Conservation (phyloP, 768 basidiomycete genomes). For the Pisolithus albus region DNA sequence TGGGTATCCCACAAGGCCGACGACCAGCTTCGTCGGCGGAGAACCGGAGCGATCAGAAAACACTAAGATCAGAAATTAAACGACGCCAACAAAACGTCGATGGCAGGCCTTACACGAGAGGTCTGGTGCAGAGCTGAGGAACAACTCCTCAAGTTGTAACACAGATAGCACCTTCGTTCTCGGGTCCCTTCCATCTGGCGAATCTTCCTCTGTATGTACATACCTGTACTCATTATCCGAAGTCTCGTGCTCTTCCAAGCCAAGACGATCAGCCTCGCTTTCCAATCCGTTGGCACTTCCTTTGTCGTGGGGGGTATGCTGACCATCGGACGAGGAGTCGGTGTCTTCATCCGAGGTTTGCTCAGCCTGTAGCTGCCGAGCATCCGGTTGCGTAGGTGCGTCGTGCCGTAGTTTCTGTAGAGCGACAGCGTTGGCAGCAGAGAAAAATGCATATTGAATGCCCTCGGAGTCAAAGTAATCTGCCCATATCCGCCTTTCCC, state of each 20-base stretch:
- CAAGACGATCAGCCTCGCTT: conserved; percentile 23
- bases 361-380: conserved; percentile 11
- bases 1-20: conserved; percentile 95
- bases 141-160: conserved; percentile 80
- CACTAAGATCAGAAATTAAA: conserved; percentile 32
- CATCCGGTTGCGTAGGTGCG: conserved; percentile 24
- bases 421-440: conserved; percentile 82
- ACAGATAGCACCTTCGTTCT: conserved; percentile 79
- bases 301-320: conserved; percentile 20
- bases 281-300: conserved; percentile 21
- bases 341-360: conserved; percentile 7
- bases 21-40: conserved; percentile 56
- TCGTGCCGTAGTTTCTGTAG: conserved; percentile 69
- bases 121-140: conserved; percentile 64
- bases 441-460: conserved; percentile 86
- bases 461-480: conserved; percentile 78
- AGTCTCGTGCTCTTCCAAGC: conserved; percentile 24
- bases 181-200: conserved; percentile 46
- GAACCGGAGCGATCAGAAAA: conserved; percentile 56
- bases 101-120: conserved; percentile 46
- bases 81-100: background rate
- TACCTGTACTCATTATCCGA: conserved; percentile 37
- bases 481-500: conserved; percentile 73
- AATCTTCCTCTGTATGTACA: conserved; percentile 50
- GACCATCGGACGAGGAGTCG: conserved; percentile 26